Evolutionary conservation across 2,329 filamentous ascomycete genomes (phyloP), one percentile per base, ranked within the genome.

Genomic region (Scedosporium dehoogii): DNA sequence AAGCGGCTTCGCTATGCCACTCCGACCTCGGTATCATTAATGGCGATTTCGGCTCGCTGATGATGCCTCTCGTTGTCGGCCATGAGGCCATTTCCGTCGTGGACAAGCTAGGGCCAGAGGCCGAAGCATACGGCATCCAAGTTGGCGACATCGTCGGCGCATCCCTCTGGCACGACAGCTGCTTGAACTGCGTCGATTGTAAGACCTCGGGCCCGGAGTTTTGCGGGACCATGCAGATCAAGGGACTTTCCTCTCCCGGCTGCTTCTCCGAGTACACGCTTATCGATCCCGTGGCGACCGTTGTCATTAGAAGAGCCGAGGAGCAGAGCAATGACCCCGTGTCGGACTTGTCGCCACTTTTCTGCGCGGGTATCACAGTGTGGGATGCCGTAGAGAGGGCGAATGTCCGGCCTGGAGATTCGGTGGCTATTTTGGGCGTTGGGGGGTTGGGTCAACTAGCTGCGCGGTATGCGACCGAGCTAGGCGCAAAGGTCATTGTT

Each of bases 91-190:
- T 59, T 21, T 59, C 74, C 65, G 77, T 76, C 63, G 73, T 75
- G 55, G 79, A 80, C 60, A 81, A 84, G 73, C 80, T 97, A 78
- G 83, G 89, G 69, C 85, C 87, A 67, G 79, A 96, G 62, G 88
- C 96, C 62, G 89, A 89, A 61, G 92, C 92, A 2, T 90, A 96
- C 71, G 93, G 97, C 76, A 88, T 86, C 66, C 96, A 93, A 76
- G 90, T 88, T 62, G 76, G 82, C 62, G 85, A 92, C 56, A 51
- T 38, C 41, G 29, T 51, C 55, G 56, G 42, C n/a, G 85, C 87
- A 18, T 71, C 91, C 59, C 69, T 74, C 65, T 76, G 92, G 78
- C 87, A 90, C 65, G 72, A 90, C 70, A 79, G 79, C 65, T 97
- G 97, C 71, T 87, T 96, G 70, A 80, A 77, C 72, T 82, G 84